Conservation (phyloP, 1,284 basidiomycete genomes). For the Schizopora paradoxa region DNA sequence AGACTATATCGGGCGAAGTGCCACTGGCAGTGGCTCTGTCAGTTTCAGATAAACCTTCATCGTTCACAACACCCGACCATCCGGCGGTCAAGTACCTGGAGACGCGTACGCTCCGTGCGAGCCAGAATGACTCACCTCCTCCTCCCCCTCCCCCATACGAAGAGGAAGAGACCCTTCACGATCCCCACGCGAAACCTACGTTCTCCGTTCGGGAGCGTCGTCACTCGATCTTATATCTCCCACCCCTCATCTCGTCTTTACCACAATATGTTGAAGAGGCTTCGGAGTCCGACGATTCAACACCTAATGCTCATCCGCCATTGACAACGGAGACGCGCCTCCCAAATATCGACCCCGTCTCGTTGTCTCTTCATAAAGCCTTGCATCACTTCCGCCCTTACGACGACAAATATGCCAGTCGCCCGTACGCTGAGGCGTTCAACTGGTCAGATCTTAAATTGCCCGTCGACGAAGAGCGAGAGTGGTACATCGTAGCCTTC, state of each 20-base stretch:
- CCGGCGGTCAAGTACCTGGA: background rate
- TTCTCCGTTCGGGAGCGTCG: constrained; percentile 10
- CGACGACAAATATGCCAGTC: constrained; percentile 55
- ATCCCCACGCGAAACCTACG: constrained; percentile 15
- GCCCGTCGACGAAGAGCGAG: constrained; percentile 64
- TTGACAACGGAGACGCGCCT: constrained; percentile 68
- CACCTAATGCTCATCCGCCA: background rate
- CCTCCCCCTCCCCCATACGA: constrained; percentile 12
- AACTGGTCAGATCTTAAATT: constrained; percentile 78
- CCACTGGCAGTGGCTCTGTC: too few relatives aligned
- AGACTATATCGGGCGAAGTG: too few relatives aligned
- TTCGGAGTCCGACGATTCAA: too few relatives aligned
- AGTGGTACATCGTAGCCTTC: constrained; percentile 91
- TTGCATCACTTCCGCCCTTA: constrained; percentile 71
- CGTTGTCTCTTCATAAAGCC: constrained; percentile 79
- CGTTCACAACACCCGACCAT: background rate
- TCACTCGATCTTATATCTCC: constrained; percentile 16
- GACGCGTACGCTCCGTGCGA: background rate
- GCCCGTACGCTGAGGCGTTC: constrained; percentile 70
- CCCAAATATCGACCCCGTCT: constrained; percentile 78
- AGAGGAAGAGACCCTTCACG: background rate
- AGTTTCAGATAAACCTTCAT: too few relatives aligned
- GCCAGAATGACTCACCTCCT: too few relatives aligned
- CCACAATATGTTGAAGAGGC: constrained; percentile 2
- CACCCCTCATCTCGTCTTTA: constrained; percentile 17